Percentiles rank a stretch among this genome's conserved stretches.
These are phyloP conservation scores for Rhizopogon rudus DNA, from an alignment of 768 basidiomycete species.

Conservation along the genomic window DNA sequence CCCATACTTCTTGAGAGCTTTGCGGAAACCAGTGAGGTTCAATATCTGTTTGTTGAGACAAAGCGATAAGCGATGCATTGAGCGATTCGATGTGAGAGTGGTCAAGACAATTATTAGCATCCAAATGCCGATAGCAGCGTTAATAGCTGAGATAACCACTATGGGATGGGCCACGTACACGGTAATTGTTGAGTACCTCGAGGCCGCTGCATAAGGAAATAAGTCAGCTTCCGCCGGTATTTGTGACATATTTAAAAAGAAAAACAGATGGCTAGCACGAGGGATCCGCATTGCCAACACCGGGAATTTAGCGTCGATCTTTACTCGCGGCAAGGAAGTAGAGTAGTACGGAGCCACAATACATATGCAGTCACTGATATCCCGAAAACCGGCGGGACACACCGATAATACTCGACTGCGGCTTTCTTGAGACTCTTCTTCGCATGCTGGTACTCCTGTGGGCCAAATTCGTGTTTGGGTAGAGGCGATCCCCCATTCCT, in stretches of 20 bases:
- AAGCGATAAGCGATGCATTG: too few species aligned
- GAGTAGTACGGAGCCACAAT: background rate
- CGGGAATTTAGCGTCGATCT: background rate
- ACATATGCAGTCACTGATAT: background rate
- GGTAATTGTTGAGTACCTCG: slow-evolving; percentile 85
- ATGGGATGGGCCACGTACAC: slow-evolving; percentile 40
- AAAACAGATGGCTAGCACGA: background rate
- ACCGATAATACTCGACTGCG: slow-evolving; percentile 80
- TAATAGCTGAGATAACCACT: background rate
- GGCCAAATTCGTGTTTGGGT: slow-evolving; percentile 36
- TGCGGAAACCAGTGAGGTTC: slow-evolving; percentile 87
- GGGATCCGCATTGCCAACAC: background rate
- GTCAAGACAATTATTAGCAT: background rate
- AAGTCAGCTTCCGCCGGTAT: background rate
- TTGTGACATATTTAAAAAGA: background rate
- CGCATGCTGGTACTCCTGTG: slow-evolving; percentile 80
- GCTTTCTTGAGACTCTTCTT: slow-evolving; percentile 84
- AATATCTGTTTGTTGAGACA: slow-evolving; percentile 45
- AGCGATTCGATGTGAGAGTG: background rate
- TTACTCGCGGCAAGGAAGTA: background rate
- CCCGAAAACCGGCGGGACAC: slow-evolving; percentile 5
- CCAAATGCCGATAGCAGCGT: background rate
- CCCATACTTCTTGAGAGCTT: slow-evolving; percentile 82
- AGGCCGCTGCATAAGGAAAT: slow-evolving; percentile 46
- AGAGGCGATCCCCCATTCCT: background rate